Percentiles rank a stretch among this genome's conserved stretches.
These are phyloP conservation scores for Trametes pubescens DNA, from an alignment of 1,284 basidiomycete species.

Conservation along the genomic window DNA sequence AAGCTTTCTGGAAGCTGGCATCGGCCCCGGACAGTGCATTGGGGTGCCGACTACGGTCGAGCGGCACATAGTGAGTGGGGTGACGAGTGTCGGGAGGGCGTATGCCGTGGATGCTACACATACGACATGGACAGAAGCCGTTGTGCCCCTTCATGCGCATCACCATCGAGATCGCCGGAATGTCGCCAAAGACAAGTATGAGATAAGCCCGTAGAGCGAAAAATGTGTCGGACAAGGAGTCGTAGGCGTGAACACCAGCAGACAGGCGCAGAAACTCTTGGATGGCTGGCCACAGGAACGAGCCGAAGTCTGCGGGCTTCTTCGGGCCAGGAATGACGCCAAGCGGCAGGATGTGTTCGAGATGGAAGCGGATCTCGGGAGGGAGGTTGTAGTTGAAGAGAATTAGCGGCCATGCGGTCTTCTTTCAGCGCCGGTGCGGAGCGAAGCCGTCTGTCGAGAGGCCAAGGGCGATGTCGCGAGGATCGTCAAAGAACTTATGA, in stretches of 20 bases:
- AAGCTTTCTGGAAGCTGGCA: slow-evolving; percentile 43
- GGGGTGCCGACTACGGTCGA: slow-evolving; percentile 30
- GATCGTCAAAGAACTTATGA: not conserved
- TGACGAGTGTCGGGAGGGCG: slow-evolving; percentile 31
- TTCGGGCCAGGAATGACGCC: slow-evolving; percentile 54
- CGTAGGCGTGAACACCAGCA: slow-evolving; percentile 46
- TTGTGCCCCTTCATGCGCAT: slow-evolving; percentile 49
- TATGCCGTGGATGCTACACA: slow-evolving; percentile 52
- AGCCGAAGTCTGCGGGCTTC: slow-evolving; percentile 51
- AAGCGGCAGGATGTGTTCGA: slow-evolving; percentile 43
- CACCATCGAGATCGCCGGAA: slow-evolving; percentile 51
- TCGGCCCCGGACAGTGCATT: not conserved
- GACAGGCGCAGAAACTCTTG: slow-evolving; percentile 48
- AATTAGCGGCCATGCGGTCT: slow-evolving; percentile 52
- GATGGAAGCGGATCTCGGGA: slow-evolving; percentile 43
- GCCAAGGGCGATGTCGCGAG: slow-evolving; percentile 42
- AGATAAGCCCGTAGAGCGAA: slow-evolving; percentile 50
- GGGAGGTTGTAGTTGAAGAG: slow-evolving; percentile 51
- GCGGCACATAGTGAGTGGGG: slow-evolving; percentile 48
- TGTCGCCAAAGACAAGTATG: slow-evolving; percentile 52
- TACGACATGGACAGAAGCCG: slow-evolving; percentile 28
- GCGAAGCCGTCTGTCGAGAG: slow-evolving; percentile 47
- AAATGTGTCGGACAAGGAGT: slow-evolving; percentile 33
- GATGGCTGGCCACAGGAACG: slow-evolving; percentile 49
- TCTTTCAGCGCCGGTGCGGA: slow-evolving; percentile 44